Evolutionary conservation across 2,329 filamentous ascomycete genomes (phyloP).

Genomic region (Aspergillus jensenii): DNA sequence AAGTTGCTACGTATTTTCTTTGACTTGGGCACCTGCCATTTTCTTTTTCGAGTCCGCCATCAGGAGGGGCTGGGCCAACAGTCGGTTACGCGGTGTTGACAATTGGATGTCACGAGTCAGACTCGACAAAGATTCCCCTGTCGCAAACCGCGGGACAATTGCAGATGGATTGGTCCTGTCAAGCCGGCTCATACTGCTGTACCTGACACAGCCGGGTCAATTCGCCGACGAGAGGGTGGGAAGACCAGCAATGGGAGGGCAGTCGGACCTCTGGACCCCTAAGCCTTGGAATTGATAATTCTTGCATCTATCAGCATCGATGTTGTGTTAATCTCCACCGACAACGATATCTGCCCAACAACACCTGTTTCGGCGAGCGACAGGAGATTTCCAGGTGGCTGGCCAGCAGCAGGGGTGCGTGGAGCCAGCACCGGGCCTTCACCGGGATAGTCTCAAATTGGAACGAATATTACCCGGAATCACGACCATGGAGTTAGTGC

Average conservation of each 20-base stretch:
- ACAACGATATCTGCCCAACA: slow-evolving; percentile 30
- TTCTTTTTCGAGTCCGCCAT: slow-evolving; percentile 7
- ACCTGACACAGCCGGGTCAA: not conserved
- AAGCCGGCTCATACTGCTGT: not conserved
- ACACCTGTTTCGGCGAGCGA: slow-evolving; percentile 18
- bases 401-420: slow-evolving; percentile 8
- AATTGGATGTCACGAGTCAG: not conserved
- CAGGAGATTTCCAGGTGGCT: slow-evolving; percentile 17
- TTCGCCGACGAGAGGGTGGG: not conserved
- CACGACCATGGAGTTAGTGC: not conserved
- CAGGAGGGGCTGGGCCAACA: slow-evolving; percentile 3
- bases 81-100: not conserved
- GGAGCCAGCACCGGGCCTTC: slow-evolving; percentile 22
- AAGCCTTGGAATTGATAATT: slow-evolving; percentile 2
- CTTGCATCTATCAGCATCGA: not conserved
- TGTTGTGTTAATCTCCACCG: slow-evolving; percentile 10
- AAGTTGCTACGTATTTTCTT: slow-evolving; percentile 13
- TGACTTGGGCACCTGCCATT: slow-evolving; percentile 12
- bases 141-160: not conserved
- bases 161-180: not conserved
- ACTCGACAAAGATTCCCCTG: not conserved
- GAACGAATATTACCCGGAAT: slow-evolving; percentile 3
- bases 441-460: slow-evolving; percentile 10
- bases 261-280: not conserved
- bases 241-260: not conserved